Evolutionary conservation across 305 asterid genomes (phyloP), one percentile per base, ranked within the genome.

Genomic region (Fraxinus sp.): DNA sequence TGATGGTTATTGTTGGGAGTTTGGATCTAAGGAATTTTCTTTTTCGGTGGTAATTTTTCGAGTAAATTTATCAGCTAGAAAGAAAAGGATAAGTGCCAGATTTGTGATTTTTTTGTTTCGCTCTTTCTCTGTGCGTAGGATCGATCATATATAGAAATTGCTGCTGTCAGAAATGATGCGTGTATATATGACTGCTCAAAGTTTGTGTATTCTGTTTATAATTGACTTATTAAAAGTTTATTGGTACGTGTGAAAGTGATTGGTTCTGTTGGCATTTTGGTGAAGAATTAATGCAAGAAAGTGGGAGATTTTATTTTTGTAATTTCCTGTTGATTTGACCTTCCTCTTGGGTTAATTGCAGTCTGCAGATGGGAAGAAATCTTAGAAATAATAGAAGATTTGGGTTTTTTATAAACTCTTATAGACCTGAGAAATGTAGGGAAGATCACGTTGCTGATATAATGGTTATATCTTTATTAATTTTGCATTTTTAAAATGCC

Each of bases 1-100:
- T 4, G 74, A 68, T 70, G 44, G 11, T 68, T 74, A 3, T 66
- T 35, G 74, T 13, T 57, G 78, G 59, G 30, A 80, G 77, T 76
- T 62, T 74, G 84, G 86, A 86, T 88, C 83, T 79, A 71, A 76
- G 32, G 18, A 80, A 39, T 83, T 81, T 70, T 41, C 66, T 35
- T 70, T 46, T 46, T 79, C 62, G 22, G 0, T 28, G 62, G 22
- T 26, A 49, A 35, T 35, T 35, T 35, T 22, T 16, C 10, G 20
- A 20, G 24, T n/a, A 75, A 7, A 24, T 20, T 75, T 8, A 18
- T 37, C 37, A 18, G n/a, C 2, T 16, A n/a, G 16, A 55, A 37
- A 16, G 11, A 39, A 39, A 1, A 41, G 62, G 33, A 4, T 11
- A 20, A 22, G 64, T 24, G 8, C 14, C n/a, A 11, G 7, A 16